These are phyloP conservation scores for Periconia sp. DNA, from an alignment of 2,329 filamentous ascomycete genomes.

Conservation along the genomic window DNA sequence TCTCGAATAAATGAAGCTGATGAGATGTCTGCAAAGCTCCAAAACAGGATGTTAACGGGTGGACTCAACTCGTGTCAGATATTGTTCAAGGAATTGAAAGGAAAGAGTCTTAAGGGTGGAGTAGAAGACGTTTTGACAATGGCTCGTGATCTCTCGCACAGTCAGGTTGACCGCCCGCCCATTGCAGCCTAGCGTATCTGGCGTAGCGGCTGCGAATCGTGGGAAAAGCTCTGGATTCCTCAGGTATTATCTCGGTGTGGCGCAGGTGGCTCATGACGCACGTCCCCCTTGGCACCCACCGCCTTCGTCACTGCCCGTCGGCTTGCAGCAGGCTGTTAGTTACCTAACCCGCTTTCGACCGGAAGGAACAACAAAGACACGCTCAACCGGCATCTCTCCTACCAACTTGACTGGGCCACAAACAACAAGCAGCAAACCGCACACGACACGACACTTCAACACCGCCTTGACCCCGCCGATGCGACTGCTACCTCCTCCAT, in stretches of 20 bases:
- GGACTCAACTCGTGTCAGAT: neutral
- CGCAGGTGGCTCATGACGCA: neutral
- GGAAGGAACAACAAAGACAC: neutral
- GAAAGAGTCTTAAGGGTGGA: constrained; percentile 2
- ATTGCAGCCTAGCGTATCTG: constrained; percentile 18
- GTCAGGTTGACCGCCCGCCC: constrained; percentile 21
- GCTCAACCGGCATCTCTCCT: neutral
- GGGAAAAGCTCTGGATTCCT: too few species aligned
- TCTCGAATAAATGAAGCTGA: too few species aligned
- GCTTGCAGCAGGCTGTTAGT: neutral
- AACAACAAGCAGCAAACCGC: constrained; percentile 5
- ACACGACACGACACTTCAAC: neutral
- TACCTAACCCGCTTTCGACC: neutral
- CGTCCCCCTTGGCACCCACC: constrained; percentile 13
- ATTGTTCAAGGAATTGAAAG: neutral
- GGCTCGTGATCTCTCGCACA: constrained; percentile 38
- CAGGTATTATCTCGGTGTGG: neutral
- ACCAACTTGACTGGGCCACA: neutral
- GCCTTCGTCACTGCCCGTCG: constrained; percentile 18
- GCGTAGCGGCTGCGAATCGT: constrained; percentile 8
- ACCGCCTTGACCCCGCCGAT: constrained; percentile 1
- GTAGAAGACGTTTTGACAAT: constrained; percentile 12
- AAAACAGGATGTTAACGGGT: too few species aligned
- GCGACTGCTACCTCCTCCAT: neutral
- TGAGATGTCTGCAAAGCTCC: too few species aligned